Conservation (phyloP, 1,139 yeast species). For the Maudiozyma humilis region DNA sequence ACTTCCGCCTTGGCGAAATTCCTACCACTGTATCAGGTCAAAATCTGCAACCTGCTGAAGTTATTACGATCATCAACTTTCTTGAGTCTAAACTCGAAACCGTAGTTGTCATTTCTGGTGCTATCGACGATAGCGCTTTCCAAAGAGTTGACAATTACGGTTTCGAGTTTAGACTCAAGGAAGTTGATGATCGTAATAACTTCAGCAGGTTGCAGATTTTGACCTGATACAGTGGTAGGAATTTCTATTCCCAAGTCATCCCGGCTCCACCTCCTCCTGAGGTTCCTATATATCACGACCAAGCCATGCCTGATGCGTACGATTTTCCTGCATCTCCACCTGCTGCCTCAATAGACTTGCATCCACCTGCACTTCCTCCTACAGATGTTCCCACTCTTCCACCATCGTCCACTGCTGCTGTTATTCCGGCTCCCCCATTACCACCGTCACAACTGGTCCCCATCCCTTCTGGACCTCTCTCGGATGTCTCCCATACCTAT, state of each 20-base stretch:
- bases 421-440: neutral
- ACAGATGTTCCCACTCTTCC: neutral
- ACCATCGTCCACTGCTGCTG: neutral
- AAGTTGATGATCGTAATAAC: no score
- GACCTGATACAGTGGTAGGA: neutral
- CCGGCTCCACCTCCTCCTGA: neutral
- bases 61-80: neutral
- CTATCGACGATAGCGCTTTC: neutral
- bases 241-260: neutral
- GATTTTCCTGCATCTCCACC: neutral
- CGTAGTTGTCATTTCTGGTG: neutral
- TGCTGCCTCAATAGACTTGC: no score
- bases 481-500: neutral
- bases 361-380: neutral
- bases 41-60: neutral
- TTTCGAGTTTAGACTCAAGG: no score
- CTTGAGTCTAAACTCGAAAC: neutral
- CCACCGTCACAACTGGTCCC: neutral
- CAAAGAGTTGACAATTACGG: no score
- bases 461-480: neutral
- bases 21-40: neutral
- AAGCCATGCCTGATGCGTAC: neutral
- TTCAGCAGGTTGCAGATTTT: no score
- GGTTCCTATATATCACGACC: neutral
- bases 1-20: neutral